phyloP scores from a whole-genome alignment of 306 rosid genomes.

The Dicorynia guianensis region DNA sequence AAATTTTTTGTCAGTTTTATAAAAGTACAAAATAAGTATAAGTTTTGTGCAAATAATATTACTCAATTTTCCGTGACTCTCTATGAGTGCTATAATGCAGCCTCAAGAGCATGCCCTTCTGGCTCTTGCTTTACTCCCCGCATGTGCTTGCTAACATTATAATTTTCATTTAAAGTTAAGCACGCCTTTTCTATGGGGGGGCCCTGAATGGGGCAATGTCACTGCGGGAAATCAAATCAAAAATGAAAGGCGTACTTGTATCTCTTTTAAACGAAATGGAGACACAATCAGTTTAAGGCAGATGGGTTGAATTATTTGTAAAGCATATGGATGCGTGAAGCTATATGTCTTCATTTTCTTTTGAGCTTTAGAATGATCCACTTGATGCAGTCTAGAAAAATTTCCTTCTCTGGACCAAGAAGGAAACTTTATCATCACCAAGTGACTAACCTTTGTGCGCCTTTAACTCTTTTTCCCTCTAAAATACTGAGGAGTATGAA shows the following conservation, averaged over 20 bases:
- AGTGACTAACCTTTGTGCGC: constrained; percentile 41
- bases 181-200: constrained; percentile 30
- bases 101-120: constrained; percentile 34
- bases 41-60: no score
- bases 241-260: constrained; percentile 39
- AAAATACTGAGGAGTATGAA: constrained; percentile 38
- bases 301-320: constrained; percentile 54
- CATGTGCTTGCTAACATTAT: constrained; percentile 52
- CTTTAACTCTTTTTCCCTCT: constrained; percentile 33
- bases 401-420: constrained; percentile 35
- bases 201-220: constrained; percentile 33
- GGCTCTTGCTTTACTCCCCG: constrained; percentile 43
- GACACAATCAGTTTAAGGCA: constrained; percentile 56
- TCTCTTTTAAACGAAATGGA: constrained; percentile 43
- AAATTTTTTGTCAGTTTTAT: no score
- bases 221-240: constrained; percentile 38
- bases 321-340: constrained; percentile 39
- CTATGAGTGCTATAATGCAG: constrained; percentile 31
- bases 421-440: constrained; percentile 48
- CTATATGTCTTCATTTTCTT: constrained; percentile 27
- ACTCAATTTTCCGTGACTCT: constrained; percentile 26
- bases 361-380: constrained; percentile 51
- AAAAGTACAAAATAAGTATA: no score
- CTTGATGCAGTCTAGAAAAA: constrained; percentile 45
- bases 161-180: constrained; percentile 38